A percentile compares a stretch with the other conserved stretches of the same genome.
Conservation (phyloP, 352 stramenopile species). For the Blastocystis sp. region DNA sequence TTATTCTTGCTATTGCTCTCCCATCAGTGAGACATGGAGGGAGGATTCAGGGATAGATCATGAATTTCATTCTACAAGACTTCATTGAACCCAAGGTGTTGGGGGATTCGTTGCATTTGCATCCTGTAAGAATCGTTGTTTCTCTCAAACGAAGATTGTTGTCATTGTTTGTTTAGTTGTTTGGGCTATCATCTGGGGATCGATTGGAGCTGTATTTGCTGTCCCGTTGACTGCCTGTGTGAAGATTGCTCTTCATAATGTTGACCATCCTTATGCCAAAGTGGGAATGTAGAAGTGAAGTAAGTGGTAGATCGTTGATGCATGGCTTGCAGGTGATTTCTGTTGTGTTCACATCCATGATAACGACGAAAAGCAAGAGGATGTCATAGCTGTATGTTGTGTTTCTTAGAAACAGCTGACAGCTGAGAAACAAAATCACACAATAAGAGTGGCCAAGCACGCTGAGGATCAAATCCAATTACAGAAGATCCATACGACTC, state of each 20-base stretch:
- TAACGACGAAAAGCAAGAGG: not conserved
- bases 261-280: constrained; percentile 24
- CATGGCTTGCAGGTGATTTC: constrained; percentile 44
- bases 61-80: constrained; percentile 52
- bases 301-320: constrained; percentile 44
- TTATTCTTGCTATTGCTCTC: not conserved
- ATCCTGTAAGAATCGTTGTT: not conserved
- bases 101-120: constrained; percentile 28
- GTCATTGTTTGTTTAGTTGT: constrained; percentile 44
- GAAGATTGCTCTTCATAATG: constrained; percentile 40
- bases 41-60: not conserved
- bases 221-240: constrained; percentile 32
- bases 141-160: constrained; percentile 25
- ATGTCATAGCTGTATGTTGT: not conserved
- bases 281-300: not conserved
- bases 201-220: constrained; percentile 34
- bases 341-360: constrained; percentile 60
- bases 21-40: not conserved
- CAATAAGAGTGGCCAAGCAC: constrained; percentile 5
- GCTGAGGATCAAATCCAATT: not conserved
- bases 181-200: constrained; percentile 36
- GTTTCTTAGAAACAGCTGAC: constrained; percentile 1
- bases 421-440: not conserved
- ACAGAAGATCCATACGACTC: not conserved
- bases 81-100: constrained; percentile 51